phyloP scores from a whole-genome alignment of 2,329 filamentous ascomycete species.

The Conoideocrella luteorostrata region DNA sequence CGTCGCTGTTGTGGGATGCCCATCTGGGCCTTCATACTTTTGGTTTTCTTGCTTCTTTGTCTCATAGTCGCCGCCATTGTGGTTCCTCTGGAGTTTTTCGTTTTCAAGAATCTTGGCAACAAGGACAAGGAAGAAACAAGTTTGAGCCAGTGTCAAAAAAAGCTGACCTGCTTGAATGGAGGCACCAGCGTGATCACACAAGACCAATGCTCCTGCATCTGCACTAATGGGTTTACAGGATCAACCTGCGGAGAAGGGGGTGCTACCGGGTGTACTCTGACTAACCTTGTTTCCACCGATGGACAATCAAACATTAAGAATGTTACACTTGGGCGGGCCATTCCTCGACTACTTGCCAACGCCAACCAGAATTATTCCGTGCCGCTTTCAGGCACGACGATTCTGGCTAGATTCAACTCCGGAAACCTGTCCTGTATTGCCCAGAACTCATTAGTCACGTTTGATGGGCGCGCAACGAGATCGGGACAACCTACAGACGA shows the following conservation, averaged over 20 bases:
- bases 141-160: conserved; percentile 50
- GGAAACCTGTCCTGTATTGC: conserved; percentile 72
- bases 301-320: conserved; percentile 42
- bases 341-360: conserved; percentile 65
- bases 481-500: conserved; percentile 11
- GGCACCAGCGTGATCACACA: conserved; percentile 67
- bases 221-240: conserved; percentile 76
- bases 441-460: conserved; percentile 84
- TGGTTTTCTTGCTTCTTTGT: conserved; percentile 58
- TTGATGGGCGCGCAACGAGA: conserved; percentile 52
- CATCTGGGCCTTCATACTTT: conserved; percentile 66
- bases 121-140: conserved; percentile 29
- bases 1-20: conserved; percentile 80
- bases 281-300: conserved; percentile 35
- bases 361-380: conserved; percentile 67
- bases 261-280: conserved; percentile 47
- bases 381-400: conserved; percentile 59
- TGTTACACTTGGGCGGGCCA: conserved; percentile 73
- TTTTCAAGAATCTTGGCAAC: conserved; percentile 44
- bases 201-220: conserved; percentile 75
- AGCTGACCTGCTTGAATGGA: conserved; percentile 68
- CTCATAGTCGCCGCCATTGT: conserved; percentile 76
- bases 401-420: conserved; percentile 71
- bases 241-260: conserved; percentile 42
- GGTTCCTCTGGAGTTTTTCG: conserved; percentile 63